Evolutionary conservation across 176 grass and related monocot species (phyloP).

Genomic region (Calamus simplicifolius): DNA sequence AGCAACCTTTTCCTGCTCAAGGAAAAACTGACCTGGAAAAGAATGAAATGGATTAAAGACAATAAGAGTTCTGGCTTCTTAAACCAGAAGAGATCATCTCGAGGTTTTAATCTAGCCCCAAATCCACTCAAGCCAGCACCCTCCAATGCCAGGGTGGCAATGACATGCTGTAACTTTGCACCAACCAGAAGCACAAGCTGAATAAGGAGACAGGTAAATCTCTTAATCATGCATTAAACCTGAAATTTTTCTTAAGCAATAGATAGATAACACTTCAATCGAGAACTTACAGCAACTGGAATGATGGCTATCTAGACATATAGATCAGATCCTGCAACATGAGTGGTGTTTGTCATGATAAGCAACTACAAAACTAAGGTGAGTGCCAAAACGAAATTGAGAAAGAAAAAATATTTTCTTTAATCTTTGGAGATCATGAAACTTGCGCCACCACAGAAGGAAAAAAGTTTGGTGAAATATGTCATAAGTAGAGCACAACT

Average conservation of each 20-base stretch:
- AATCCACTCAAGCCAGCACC: constrained; percentile 59
- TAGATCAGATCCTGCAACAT: constrained; percentile 79
- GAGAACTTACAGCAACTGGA: constrained; percentile 55
- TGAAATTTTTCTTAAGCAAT: not conserved
- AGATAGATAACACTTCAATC: too few relatives aligned
- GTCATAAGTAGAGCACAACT: not conserved
- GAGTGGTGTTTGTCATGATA: not conserved
- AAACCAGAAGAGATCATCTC: constrained; percentile 97
- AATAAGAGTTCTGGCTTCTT: constrained; percentile 92
- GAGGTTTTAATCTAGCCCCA: constrained; percentile 55
- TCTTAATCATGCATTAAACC: not conserved
- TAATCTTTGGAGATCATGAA: too few relatives aligned
- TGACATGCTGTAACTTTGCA: constrained; percentile 90
- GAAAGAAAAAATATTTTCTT: too few relatives aligned
- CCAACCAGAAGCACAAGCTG: constrained; percentile 95
- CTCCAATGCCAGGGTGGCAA: constrained; percentile 80
- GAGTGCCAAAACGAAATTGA: too few relatives aligned
- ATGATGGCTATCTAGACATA: constrained; percentile 99
- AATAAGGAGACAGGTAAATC: not conserved
- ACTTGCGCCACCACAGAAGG: not conserved
- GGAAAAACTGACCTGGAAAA: constrained; percentile 60
- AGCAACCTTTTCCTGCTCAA: not conserved
- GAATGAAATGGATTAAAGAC: constrained; percentile 89
- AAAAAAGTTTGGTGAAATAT: not conserved
- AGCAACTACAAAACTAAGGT: not conserved